These are phyloP conservation scores for Misopates orontium DNA, from an alignment of 257 asterid genomes.

Conservation along the genomic window DNA sequence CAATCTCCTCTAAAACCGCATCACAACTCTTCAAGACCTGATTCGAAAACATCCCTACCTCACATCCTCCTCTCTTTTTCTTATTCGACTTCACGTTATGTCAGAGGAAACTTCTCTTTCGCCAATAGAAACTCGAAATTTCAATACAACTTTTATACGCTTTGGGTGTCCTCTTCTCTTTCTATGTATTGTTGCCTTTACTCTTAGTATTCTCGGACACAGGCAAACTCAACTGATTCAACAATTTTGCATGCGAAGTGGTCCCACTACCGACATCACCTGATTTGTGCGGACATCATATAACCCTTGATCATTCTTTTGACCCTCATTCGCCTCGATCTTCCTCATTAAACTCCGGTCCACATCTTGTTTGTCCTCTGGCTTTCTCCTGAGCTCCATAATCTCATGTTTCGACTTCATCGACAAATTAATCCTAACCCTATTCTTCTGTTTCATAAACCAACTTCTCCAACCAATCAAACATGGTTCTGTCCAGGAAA, in stretches of 20 bases:
- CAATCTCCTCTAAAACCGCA: slow-evolving; percentile 62
- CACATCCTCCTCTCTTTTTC: slow-evolving; percentile 56
- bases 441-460: slow-evolving; percentile 47
- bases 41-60: slow-evolving; percentile 48
- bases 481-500: slow-evolving; percentile 45
- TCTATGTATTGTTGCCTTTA: slow-evolving; percentile 46
- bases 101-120: slow-evolving; percentile 64
- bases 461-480: slow-evolving; percentile 43
- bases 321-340: slow-evolving; percentile 60
- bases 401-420: slow-evolving; percentile 67
- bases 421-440: slow-evolving; percentile 58
- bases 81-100: slow-evolving; percentile 54
- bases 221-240: slow-evolving; percentile 57
- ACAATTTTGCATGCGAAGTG: slow-evolving; percentile 50
- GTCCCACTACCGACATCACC: slow-evolving; percentile 36
- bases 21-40: slow-evolving; percentile 60
- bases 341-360: slow-evolving; percentile 64
- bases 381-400: slow-evolving; percentile 65
- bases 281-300: slow-evolving; percentile 35
- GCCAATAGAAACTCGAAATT: slow-evolving; percentile 73
- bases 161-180: slow-evolving; percentile 80
- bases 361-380: slow-evolving; percentile 66
- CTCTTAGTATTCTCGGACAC: slow-evolving; percentile 54
- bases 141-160: slow-evolving; percentile 67
- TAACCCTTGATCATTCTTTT: slow-evolving; percentile 27